phyloP scores from a whole-genome alignment of 768 basidiomycete species.

The Daedaleopsis nitida region DNA sequence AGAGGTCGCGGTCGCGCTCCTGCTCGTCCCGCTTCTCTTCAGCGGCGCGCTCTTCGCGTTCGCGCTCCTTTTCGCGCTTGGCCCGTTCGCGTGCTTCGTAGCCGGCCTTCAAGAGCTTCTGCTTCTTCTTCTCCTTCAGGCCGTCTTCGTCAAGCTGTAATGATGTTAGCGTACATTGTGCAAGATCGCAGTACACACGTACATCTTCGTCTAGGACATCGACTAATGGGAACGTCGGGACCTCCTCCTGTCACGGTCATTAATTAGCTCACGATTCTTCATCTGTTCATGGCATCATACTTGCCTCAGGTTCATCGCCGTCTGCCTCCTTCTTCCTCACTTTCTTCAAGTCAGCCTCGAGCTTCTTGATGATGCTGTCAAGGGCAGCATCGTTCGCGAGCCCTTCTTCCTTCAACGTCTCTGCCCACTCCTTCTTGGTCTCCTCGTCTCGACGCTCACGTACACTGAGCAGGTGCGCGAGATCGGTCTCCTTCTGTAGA shows the following conservation, averaged over 20 bases:
- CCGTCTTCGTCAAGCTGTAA: slow-evolving; percentile 83
- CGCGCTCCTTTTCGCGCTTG: slow-evolving; percentile 85
- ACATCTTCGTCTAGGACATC: slow-evolving; percentile 90
- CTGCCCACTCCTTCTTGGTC: slow-evolving; percentile 75
- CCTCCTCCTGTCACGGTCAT: slow-evolving; percentile 54
- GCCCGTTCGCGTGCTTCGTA: slow-evolving; percentile 87
- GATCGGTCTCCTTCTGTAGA: slow-evolving; percentile 72
- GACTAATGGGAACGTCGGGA: slow-evolving; percentile 83
- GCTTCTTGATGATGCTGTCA: slow-evolving; percentile 83
- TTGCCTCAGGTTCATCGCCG: slow-evolving; percentile 62
- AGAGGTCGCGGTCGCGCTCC: slow-evolving; percentile 70
- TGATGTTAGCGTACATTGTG: neutral
- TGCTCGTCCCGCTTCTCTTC: slow-evolving; percentile 71
- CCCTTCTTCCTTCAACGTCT: slow-evolving; percentile 64
- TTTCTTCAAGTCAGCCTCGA: slow-evolving; percentile 76
- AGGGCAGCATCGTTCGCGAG: slow-evolving; percentile 78
- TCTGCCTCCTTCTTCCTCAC: slow-evolving; percentile 77
- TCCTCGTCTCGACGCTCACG: slow-evolving; percentile 60
- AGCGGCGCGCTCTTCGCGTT: slow-evolving; percentile 65
- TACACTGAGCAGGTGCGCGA: slow-evolving; percentile 64
- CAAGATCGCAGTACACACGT: slow-evolving; percentile 22
- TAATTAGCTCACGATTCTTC: neutral
- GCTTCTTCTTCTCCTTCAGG: slow-evolving; percentile 92
- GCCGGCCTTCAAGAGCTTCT: slow-evolving; percentile 89
- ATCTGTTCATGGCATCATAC: slow-evolving; percentile 5